phyloP scores from a whole-genome alignment of 202 grass and related monocot genomes.

The Cymbopogon flexuosus region DNA sequence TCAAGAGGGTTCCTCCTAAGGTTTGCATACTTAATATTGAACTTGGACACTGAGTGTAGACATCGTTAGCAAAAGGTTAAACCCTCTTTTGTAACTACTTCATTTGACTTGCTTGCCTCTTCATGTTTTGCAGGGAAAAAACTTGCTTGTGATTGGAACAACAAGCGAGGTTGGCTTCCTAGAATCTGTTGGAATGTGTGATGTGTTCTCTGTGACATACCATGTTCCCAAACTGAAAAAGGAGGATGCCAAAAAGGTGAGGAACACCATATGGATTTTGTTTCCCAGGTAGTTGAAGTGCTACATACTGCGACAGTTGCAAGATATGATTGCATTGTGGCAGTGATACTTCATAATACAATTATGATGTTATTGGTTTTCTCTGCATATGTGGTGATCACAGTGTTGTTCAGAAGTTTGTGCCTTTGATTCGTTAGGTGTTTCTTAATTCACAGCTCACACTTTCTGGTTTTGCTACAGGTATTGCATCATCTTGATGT shows the following conservation, averaged over 20 bases:
- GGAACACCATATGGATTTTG: neutral
- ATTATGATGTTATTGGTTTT: neutral
- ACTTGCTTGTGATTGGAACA: constrained; percentile 78
- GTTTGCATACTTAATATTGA: constrained; percentile 1
- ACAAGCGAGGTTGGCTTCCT: constrained; percentile 83
- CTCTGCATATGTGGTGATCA: neutral
- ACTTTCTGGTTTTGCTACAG: constrained; percentile 37
- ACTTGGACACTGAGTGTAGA: neutral
- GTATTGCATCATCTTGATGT: constrained; percentile 70
- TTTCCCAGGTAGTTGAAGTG: neutral
- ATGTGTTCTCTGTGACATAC: constrained; percentile 81
- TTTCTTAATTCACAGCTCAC: neutral
- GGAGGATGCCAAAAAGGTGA: constrained; percentile 87
- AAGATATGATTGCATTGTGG: neutral
- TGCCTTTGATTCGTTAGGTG: neutral
- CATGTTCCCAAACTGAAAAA: constrained; percentile 84
- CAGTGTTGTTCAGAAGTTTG: neutral
- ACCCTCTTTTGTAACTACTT: neutral
- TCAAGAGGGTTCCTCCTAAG: constrained; percentile 96
- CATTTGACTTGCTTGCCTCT: neutral
- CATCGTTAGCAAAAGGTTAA: neutral
- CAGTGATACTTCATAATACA: constrained; percentile 1
- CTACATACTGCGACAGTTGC: neutral
- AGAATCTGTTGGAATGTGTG: constrained; percentile 91
- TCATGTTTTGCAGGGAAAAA: constrained; percentile 64